Conservation (phyloP, 352 stramenopile genomes). For the Bremia lactucae region DNA sequence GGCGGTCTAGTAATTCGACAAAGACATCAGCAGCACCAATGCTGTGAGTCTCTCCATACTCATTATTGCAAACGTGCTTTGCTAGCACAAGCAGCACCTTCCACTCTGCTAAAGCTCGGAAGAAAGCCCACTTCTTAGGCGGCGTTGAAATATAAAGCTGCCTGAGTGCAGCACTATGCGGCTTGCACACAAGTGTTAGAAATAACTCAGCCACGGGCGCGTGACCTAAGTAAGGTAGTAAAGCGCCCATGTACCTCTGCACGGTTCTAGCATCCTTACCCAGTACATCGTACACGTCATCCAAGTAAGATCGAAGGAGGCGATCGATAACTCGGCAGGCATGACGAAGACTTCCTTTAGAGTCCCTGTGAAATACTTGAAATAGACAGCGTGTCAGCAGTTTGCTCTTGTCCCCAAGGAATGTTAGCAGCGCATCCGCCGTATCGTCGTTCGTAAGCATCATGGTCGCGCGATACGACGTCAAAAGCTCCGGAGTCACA, state of each 20-base stretch:
- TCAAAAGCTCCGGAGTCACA: slow-evolving; percentile 54
- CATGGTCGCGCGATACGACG: slow-evolving; percentile 83
- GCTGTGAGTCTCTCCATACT: slow-evolving; percentile 56
- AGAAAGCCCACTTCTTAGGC: slow-evolving; percentile 84
- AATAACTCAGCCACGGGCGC: slow-evolving; percentile 80
- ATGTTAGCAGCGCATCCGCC: slow-evolving; percentile 66
- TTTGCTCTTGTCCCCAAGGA: slow-evolving; percentile 71
- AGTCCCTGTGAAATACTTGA: slow-evolving; percentile 55
- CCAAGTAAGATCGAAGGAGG: slow-evolving; percentile 71
- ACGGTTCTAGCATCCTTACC: slow-evolving; percentile 47
- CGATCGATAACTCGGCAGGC: slow-evolving; percentile 83
- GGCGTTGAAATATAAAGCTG: slow-evolving; percentile 57
- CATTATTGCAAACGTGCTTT: slow-evolving; percentile 57
- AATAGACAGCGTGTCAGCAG: slow-evolving; percentile 77
- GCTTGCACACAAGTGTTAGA: slow-evolving; percentile 79
- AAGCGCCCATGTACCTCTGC: slow-evolving; percentile 71
- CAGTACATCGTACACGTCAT: slow-evolving; percentile 84
- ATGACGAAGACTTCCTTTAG: slow-evolving; percentile 75
- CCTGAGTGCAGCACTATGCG: slow-evolving; percentile 62
- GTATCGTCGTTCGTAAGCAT: slow-evolving; percentile 82
- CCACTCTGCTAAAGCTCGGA: slow-evolving; percentile 77
- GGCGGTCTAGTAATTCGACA: slow-evolving; percentile 75
- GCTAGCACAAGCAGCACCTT: slow-evolving; percentile 81
- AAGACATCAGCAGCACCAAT: slow-evolving; percentile 83
- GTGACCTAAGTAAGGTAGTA: slow-evolving; percentile 76